Conservation (phyloP, 768 basidiomycete genomes). For the Panellus pusillus region DNA sequence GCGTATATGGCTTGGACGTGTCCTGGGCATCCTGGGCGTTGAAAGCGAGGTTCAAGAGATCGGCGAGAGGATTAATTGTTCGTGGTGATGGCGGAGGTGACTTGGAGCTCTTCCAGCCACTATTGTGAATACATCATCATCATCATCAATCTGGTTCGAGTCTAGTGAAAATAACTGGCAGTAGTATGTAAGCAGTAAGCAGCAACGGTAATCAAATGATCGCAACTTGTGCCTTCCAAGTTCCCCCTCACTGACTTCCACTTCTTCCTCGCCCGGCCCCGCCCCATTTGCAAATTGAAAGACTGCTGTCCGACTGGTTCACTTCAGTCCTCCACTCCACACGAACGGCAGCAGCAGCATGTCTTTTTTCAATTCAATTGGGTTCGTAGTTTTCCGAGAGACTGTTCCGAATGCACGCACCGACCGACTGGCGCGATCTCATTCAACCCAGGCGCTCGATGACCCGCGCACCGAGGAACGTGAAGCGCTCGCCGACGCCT, state of each 20-base stretch:
- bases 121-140: too few relatives aligned
- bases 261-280: too few relatives aligned
- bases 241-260: too few relatives aligned
- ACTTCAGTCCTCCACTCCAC: not conserved
- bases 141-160: too few relatives aligned
- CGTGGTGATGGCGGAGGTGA: conserved; percentile 52
- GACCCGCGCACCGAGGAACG: conserved; percentile 65
- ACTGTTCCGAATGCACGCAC: not conserved
- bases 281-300: too few relatives aligned
- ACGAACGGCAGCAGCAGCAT: conserved; percentile 34
- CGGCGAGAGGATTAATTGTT: conserved; percentile 72
- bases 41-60: conserved; percentile 64
- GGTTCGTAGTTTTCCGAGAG: conserved; percentile 52
- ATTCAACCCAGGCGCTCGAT: conserved; percentile 60
- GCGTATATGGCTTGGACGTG: conserved; percentile 79
- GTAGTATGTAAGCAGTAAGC: too few relatives aligned
- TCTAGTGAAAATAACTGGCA: too few relatives aligned
- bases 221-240: too few relatives aligned
- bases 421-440: conserved; percentile 1
- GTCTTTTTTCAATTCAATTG: conserved; percentile 85
- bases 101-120: conserved; percentile 51
- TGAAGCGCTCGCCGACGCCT: conserved; percentile 74
- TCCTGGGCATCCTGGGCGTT: conserved; percentile 50
- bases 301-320: conserved; percentile 15
- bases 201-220: too few relatives aligned